Evolutionary conservation across 2,329 filamentous ascomycete genomes (phyloP), one percentile per base, ranked within the genome.

Genomic region (Colletotrichum sp.): DNA sequence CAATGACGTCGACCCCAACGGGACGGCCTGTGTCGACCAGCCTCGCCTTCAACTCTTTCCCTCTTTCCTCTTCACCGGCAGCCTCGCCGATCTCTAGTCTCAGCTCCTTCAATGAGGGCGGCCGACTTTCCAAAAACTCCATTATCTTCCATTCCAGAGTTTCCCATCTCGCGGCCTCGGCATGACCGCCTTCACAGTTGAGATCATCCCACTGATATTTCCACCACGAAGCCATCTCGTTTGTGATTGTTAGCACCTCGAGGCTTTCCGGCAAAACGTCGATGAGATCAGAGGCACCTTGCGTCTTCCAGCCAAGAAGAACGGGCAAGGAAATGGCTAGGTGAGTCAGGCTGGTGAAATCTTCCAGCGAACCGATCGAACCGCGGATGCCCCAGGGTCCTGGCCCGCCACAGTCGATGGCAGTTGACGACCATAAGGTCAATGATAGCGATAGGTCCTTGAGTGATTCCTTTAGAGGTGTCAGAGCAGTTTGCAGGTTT

Each of bases 171-270:
- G 0, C 65, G 67, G 0, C 1, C 26, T 32, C 15, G 3, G 18
- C 61, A 16, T 59, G 4, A 34, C 13, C 24, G 6, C 7, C 18
- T 13, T 67, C 63, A 63, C 63, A n/a, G 7, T 72, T 28, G 4
- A 67, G 28, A 10, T 67, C 69, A 64, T 67, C 48, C 69, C 69
- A 72, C 32, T n/a, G 15, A 28, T 67, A 72, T 7, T 28, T 48
- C 69, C 69, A 60, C 69, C 69, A 72, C 3, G 26, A 72, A 32
- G 36, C 10, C 69, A 71, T 71, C 65, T 71, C 60, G 13, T 59
- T 66, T 6, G 69, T 71, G 6, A 71, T 13, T 4, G 60, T 66
- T 2, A 71, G 16, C 16, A 10, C 13, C 8, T 71, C 60, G 12
- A 71, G 21, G 12, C 12, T 36, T 7, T 36, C 61, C 7, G 69